Evolutionary conservation across 257 asterid species (phyloP).

Genomic region (Schizonepeta tenuifolia): DNA sequence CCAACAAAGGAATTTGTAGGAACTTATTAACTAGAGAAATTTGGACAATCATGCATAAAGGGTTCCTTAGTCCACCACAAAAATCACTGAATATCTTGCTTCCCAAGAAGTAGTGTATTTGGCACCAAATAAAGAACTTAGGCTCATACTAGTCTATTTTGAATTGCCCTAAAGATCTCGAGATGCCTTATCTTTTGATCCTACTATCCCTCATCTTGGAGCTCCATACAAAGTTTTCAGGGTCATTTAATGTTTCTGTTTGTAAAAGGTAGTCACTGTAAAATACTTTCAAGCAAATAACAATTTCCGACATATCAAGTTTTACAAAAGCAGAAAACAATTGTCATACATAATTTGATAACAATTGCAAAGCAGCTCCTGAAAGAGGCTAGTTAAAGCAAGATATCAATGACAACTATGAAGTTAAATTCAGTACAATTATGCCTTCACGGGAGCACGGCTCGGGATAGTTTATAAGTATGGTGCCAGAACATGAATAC

Average conservation of each 20-base stretch:
- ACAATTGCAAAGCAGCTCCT: not conserved
- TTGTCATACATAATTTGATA: not conserved
- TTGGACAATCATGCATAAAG: not conserved
- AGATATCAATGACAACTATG: not conserved
- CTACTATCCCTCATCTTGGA: not conserved
- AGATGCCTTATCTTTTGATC: not conserved
- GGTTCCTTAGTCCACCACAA: not conserved
- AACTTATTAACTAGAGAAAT: too few species aligned
- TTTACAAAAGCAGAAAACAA: not conserved
- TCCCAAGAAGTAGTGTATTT: not conserved
- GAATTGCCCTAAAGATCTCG: constrained; percentile 5
- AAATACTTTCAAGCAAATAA: not conserved
- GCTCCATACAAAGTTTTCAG: not conserved
- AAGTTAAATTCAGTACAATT: not conserved
- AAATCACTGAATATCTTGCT: not conserved
- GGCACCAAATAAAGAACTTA: not conserved
- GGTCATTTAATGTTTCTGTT: not conserved
- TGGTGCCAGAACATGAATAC: too few species aligned
- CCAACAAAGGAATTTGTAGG: too few species aligned
- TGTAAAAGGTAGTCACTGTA: not conserved
- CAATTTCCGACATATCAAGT: not conserved
- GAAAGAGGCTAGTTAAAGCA: not conserved
- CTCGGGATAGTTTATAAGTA: not conserved
- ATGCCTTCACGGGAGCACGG: not conserved
- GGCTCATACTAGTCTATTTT: not conserved